A percentile compares a stretch with the other conserved stretches of the same genome.
phyloP scores from a whole-genome alignment of 768 basidiomycete species.

The Amanita fuliginea region DNA sequence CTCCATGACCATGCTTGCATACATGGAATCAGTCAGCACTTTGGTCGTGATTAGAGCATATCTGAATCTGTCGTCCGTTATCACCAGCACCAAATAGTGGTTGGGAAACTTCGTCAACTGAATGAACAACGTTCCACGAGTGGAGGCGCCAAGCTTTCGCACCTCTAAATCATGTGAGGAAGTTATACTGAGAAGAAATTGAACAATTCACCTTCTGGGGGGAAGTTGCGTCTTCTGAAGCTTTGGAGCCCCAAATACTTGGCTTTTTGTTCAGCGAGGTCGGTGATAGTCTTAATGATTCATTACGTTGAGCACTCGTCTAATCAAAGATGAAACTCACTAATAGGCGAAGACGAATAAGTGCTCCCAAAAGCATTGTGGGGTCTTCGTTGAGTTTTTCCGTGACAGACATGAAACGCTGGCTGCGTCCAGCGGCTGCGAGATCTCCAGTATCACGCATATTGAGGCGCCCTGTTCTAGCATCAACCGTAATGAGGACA shows the following conservation, averaged over 20 bases:
- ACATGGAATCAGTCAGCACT: conserved; percentile 41
- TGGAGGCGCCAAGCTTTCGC: conserved; percentile 54
- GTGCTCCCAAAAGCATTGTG: conserved; percentile 37
- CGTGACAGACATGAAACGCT: conserved; percentile 47
- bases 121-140: conserved; percentile 60
- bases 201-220: conserved; percentile 40
- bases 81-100: conserved; percentile 79
- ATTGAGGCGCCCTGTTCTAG: conserved; percentile 68
- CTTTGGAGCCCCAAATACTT: conserved; percentile 73
- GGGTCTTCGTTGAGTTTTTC: conserved; percentile 67
- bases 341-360: conserved; percentile 48
- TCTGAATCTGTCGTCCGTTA: conserved; percentile 66
- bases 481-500: conserved; percentile 68
- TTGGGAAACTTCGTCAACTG: conserved; percentile 66
- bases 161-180: conserved; percentile 35
- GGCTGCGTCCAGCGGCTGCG: conserved; percentile 60
- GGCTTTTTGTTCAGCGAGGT: conserved; percentile 79
- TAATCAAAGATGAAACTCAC: conserved; percentile 30
- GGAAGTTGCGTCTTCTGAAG: conserved; percentile 59
- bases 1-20: conserved; percentile 53
- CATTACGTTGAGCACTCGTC: not conserved
- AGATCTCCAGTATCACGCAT: conserved; percentile 77
- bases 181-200: not conserved
- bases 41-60: conserved; percentile 73
- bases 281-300: conserved; percentile 63